Evolutionary conservation across 495 filamentous ascomycete genomes (phyloP), one percentile per base, ranked within the genome.

Genomic region (Amorphotheca resinae): DNA sequence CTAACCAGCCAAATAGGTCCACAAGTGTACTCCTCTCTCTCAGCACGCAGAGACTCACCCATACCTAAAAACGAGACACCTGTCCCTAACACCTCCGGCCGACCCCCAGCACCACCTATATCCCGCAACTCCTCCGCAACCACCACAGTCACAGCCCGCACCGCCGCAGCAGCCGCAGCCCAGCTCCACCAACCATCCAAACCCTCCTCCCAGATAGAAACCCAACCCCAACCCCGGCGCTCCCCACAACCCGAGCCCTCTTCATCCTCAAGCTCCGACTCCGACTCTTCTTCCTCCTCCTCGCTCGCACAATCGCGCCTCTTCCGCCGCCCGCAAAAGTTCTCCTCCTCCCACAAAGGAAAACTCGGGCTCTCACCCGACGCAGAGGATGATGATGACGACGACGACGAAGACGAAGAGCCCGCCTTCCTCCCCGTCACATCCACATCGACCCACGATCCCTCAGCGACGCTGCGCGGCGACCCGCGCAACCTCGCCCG

Each of bases 391-490:
- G 76, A 77, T 28, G 72, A 76, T 34, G 74, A 37, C 6, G 59
- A 77, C 20, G 57, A 58, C 21, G 76, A 77, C 25, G 71, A 75
- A 33, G 74, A 75, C 9, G 68, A 66, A 22, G 68, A 70, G 36
- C 82, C 83, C 1, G 78, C 82, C 0, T 93, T 89, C 53, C 69
- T 91, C 2, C 86, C 87, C 0, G 75, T 84, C 50, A 50, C 44
- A 54, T 44, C 39, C 38, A 2, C 52, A 45, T 23, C 41, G 21
- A 17, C 46, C 28, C 66, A 73, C 32, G 78, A 83, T 50, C 63
- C 77, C 0, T 70, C 68, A 44, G 74, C 77, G 7, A 88, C 82
- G 2, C 60, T 87, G 54, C 47, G 63, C 14, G 69, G 65, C 12
- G 67, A 76, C 36, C 56, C 64, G 9, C 61, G 68, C 9, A 59